Percentiles rank a stretch among this genome's conserved stretches.
These are phyloP conservation scores for Pugionium cornutum DNA, from an alignment of 345 rosid genomes.

Conservation along the genomic window DNA sequence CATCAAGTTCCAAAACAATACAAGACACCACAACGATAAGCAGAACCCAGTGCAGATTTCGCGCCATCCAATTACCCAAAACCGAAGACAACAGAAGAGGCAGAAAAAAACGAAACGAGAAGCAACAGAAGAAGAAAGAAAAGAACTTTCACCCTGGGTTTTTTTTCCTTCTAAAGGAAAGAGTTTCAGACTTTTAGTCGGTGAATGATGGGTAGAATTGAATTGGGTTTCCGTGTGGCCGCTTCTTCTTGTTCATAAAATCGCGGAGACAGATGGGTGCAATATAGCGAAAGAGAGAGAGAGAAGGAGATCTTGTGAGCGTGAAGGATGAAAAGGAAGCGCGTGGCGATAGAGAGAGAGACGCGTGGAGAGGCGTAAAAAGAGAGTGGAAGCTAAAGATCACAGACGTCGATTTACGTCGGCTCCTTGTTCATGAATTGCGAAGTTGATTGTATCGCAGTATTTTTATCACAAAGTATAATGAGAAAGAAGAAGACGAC, in stretches of 20 bases:
- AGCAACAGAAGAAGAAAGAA: background rate
- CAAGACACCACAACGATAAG: slow-evolving; percentile 39
- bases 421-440: background rate
- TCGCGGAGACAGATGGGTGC: slow-evolving; percentile 37
- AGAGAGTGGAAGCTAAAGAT: background rate
- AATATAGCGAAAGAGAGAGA: slow-evolving; percentile 20
- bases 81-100: too few relatives aligned
- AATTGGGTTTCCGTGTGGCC: background rate
- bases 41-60: slow-evolving; percentile 41
- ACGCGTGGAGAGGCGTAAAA: slow-evolving; percentile 33
- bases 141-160: too few relatives aligned
- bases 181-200: slow-evolving; percentile 1
- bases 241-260: slow-evolving; percentile 39
- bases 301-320: background rate
- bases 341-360: slow-evolving; percentile 29
- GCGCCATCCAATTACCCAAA: slow-evolving; percentile 37
- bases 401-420: slow-evolving; percentile 31
- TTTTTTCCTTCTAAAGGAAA: too few relatives aligned
- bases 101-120: background rate
- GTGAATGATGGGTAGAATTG: slow-evolving; percentile 32
- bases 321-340: slow-evolving; percentile 19
- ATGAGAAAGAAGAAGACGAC: too few relatives aligned
- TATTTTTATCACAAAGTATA: too few relatives aligned
- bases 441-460: too few relatives aligned
- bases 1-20: slow-evolving; percentile 46